Conservation (phyloP, 2,329 filamentous ascomycete species). For the Coniochaeta sp. region DNA sequence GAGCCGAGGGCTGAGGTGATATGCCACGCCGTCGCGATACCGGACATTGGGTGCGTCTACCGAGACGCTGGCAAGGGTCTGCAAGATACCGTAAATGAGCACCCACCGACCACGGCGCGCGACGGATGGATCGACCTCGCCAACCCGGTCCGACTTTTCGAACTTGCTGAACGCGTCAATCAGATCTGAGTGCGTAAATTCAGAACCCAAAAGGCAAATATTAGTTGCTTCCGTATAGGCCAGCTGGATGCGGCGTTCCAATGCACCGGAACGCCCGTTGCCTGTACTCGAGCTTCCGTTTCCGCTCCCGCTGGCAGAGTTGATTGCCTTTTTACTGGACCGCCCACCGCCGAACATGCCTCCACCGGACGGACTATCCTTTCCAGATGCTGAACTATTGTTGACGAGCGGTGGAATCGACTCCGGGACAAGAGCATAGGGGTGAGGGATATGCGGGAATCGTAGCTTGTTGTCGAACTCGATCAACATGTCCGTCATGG, state of each 20-base stretch:
- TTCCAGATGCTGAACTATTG: slow-evolving; percentile 8
- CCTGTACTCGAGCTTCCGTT: slow-evolving; percentile 11
- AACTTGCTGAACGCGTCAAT: slow-evolving; percentile 49
- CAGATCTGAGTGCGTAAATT: slow-evolving; percentile 44
- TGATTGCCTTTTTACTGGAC: slow-evolving; percentile 18
- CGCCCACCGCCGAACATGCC: slow-evolving; percentile 18
- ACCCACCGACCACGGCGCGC: slow-evolving; percentile 55
- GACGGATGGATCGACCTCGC: slow-evolving; percentile 43
- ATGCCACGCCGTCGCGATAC: slow-evolving; percentile 44
- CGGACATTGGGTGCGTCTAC: slow-evolving; percentile 48
- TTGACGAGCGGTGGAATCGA: slow-evolving; percentile 27
- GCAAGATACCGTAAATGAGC: slow-evolving; percentile 51
- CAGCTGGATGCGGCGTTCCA: slow-evolving; percentile 45
- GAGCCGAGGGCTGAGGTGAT: slow-evolving; percentile 48
- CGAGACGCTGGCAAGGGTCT: slow-evolving; percentile 50
- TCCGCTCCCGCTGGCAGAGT: slow-evolving; percentile 13
- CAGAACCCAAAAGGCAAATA: slow-evolving; percentile 45
- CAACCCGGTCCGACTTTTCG: slow-evolving; percentile 44
- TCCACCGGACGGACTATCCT: slow-evolving; percentile 12
- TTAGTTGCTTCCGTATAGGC: slow-evolving; percentile 55
- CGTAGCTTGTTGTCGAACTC: slow-evolving; percentile 55
- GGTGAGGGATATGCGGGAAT: slow-evolving; percentile 60
- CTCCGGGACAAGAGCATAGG: slow-evolving; percentile 57
- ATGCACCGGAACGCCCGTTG: slow-evolving; percentile 14
- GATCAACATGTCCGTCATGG: slow-evolving; percentile 59